Base-by-base conservation (phyloP, 306 rosid genomes). In the Albizia julibrissin region DNA sequence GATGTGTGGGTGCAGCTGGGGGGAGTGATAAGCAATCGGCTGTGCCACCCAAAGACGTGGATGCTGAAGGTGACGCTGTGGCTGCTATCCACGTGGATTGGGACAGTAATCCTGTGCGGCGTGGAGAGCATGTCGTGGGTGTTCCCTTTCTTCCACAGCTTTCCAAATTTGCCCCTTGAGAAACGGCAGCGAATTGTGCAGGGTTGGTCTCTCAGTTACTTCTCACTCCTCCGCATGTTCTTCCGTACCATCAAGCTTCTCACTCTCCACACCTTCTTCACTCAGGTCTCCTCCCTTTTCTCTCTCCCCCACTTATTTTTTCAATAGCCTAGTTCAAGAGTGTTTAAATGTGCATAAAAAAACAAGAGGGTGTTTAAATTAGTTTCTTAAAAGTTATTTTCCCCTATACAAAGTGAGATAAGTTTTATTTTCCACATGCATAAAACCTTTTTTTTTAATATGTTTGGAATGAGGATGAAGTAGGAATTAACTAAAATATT, bases 21-120 rank as follows among this genome's bases (percentile, higher is more conserved):
- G 31, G 76, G 46, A 16, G 0, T 90, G 82, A 65, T 92, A 33
- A 83, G 89, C 49, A 81, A 77, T 80, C 88, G 84, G 70, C 16
- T 94, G 86, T 76, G 70, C 5, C 98, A 94, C 46, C 95, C 98
- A 56, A 89, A 80, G 75, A 84, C 70, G 52, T 69, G 89, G 92
- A 3, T 87, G 78, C 14, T 88, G 21, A 6, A 58, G 14, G 0
- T 80, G 52, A 31, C 86, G 4, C 43, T 94, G 56, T 90, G 94
- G 93, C 29, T 90, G 42, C 59, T 94, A 9, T 94, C 98, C 0
- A 92, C 93, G 29, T 89, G 98, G 97, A 76, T 84, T 39, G 98
- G 98, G 10, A 90, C 92, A 21, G 75, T 90, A 10, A 69, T 92
- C 18, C 9, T 92, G 6, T 88, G 93, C 73, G 98, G 98, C 10